Conservation (phyloP, 805 yeast species). For the Alloascoidea africana region DNA sequence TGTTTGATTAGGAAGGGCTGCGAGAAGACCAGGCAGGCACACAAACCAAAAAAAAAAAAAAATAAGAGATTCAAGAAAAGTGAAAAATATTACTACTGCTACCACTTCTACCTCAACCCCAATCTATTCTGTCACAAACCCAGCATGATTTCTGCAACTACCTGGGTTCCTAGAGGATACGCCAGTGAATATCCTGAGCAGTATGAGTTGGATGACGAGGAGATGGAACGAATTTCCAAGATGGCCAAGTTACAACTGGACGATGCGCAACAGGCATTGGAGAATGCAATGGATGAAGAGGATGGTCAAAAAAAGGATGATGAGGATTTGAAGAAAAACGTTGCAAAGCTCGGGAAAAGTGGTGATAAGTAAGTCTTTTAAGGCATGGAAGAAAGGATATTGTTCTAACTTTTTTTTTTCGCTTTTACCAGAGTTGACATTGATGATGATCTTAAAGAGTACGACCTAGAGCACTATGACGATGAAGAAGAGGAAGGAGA, state of each 20-base stretch:
- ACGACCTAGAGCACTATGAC: slow-evolving; percentile 75
- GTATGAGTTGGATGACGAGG: slow-evolving; percentile 81
- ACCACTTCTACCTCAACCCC: background rate
- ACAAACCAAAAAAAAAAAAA: background rate
- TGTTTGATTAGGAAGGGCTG: background rate
- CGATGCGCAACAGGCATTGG: slow-evolving; percentile 57
- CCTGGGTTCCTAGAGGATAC: slow-evolving; percentile 94
- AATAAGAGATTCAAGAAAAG: too few relatives aligned
- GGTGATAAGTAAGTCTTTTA: slow-evolving; percentile 3
- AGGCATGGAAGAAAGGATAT: slow-evolving; percentile 2
- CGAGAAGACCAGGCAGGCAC: background rate
- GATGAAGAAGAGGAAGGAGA: slow-evolving; percentile 40
- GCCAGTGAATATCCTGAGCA: slow-evolving; percentile 87
- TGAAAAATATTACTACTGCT: background rate
- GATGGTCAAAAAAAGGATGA: slow-evolving; percentile 5
- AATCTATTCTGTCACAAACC: background rate
- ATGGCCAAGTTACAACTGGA: slow-evolving; percentile 72
- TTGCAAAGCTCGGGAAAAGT: slow-evolving; percentile 8
- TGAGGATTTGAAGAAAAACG: slow-evolving; percentile 17
- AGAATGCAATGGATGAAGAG: slow-evolving; percentile 26
- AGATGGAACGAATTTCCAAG: slow-evolving; percentile 77
- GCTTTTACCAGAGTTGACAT: too few relatives aligned
- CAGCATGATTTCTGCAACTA: slow-evolving; percentile 74
- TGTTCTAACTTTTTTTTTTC: background rate
- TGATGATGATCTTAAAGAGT: slow-evolving; percentile 82